A percentile compares a stretch with the other conserved stretches of the same genome.
Conservation (phyloP, 2,329 filamentous ascomycete species). For the Colletotrichum cordylinicola region DNA sequence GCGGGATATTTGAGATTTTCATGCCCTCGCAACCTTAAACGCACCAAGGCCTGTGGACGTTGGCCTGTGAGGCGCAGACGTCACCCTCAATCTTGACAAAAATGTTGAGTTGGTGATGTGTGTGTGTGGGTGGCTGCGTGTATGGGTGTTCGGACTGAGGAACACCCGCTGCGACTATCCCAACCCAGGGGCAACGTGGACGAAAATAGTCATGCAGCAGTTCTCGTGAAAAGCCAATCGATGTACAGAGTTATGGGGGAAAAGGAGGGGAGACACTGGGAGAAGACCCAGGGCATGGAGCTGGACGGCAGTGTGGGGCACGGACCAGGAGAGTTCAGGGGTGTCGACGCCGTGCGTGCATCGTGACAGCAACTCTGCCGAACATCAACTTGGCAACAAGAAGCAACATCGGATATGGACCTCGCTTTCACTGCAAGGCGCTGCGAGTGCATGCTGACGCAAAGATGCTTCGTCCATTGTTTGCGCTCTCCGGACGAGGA, state of each 20-base stretch:
- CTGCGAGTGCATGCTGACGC: background rate
- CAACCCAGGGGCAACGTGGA: background rate
- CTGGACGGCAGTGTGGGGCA: background rate
- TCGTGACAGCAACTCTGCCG: constrained; percentile 14
- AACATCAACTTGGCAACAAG: background rate
- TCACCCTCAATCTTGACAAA: background rate
- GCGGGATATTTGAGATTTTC: background rate
- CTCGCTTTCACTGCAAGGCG: background rate
- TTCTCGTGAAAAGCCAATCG: background rate
- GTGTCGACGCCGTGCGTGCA: background rate
- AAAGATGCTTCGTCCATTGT: background rate
- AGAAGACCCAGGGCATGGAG: background rate
- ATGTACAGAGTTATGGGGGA: background rate
- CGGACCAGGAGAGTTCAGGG: background rate
- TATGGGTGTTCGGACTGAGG: background rate
- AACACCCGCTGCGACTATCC: constrained; percentile 6
- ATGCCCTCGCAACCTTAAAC: background rate
- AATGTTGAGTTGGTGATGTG: background rate
- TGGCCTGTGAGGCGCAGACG: background rate
- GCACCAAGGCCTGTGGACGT: background rate
- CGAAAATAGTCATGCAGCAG: constrained; percentile 5
- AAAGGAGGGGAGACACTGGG: background rate
- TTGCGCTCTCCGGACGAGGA: background rate
- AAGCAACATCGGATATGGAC: background rate
- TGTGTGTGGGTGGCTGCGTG: background rate